Evolutionary conservation across 495 filamentous ascomycete species (phyloP), one percentile per base, ranked within the genome.

Genomic region (Physcia stellaris): DNA sequence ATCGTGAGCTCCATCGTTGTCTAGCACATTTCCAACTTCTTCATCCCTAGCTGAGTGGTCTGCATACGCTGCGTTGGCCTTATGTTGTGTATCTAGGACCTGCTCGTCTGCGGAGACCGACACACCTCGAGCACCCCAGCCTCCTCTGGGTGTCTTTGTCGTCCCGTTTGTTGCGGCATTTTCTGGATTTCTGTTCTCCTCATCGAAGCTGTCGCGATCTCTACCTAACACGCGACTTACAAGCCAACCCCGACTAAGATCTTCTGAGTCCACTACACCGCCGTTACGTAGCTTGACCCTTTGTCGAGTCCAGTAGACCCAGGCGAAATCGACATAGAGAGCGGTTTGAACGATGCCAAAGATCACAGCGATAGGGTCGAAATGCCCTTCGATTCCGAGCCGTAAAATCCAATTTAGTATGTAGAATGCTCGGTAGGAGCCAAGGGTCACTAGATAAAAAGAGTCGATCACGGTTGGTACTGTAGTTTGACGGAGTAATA

Each of bases 381-480:
- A 72, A 36, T 64, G 58, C n/a, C 62, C 53, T 40, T 75, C 71
- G 10, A 63, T 55, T 39, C 73, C 68, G 30, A 66, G 68, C 3
- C 82, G 77, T 15, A 73, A 55, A 45, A 95, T 77, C 90, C 90
- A 96, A 55, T 94, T 95, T 32, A 93, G 58, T 42, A 94, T 78
- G 63, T 96, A 95, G 37, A 96, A 70, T 26, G 64, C 80, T 38
- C 90, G 82, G 66, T 96, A 98, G 10, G 80, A 77, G 22, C 92
- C 92, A 1, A 96, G 69, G 4, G 84, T 75, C 21, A 88, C 61
- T 31, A 96, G 79, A 58, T 98, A 98, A 61, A 81, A 94, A 6
- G 83, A 90, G 51, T 93, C 84, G 59, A 98, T 87, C 26, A 94
- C 90, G 9, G 92, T 96, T 2, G 90, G 92, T 2, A 95, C 86